Percentiles rank a stretch among this genome's conserved stretches.
Evolutionary conservation across 768 basidiomycete species (phyloP).

Genomic region (Auricularia sp.): DNA sequence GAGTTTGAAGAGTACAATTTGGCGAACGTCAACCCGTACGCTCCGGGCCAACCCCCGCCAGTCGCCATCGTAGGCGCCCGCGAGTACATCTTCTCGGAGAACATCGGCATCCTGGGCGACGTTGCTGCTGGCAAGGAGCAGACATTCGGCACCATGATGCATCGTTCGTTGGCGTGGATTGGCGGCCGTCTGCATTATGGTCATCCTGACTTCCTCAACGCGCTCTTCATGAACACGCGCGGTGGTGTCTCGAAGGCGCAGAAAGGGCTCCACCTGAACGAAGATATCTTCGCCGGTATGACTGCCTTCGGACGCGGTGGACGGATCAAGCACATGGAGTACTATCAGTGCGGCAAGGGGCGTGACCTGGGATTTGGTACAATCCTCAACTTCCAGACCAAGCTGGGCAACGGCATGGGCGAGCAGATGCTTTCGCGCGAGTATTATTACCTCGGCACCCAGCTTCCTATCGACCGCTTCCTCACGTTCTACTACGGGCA

Average conservation of each 20-base stretch:
- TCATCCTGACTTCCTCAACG: constrained; percentile 98
- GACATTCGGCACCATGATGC: constrained; percentile 97
- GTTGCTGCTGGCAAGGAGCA: constrained; percentile 99
- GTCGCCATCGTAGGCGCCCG: constrained; percentile 97
- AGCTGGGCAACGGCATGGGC: constrained; percentile 99
- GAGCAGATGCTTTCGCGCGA: constrained; percentile 99
- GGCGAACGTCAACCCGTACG: constrained; percentile 90
- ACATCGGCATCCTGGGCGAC: constrained; percentile 97
- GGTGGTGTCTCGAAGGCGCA: constrained; percentile 99
- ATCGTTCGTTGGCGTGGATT: constrained; percentile 90
- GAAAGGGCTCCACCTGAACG: constrained; percentile 95
- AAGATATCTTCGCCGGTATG: constrained; percentile 99
- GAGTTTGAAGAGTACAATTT: constrained; percentile 94
- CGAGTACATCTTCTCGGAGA: constrained; percentile 99
- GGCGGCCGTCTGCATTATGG: constrained; percentile 98
- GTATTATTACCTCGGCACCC: constrained; percentile 98
- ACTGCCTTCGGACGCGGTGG: constrained; percentile 96
- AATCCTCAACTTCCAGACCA: constrained; percentile 98
- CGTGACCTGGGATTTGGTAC: constrained; percentile 99
- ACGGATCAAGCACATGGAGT: constrained; percentile 98
- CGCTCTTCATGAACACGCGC: constrained; percentile 95
- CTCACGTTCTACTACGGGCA: constrained; percentile 99
- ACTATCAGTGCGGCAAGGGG: constrained; percentile 99
- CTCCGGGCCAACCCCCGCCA: constrained; percentile 79
- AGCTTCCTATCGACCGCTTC: constrained; percentile 96